Evolutionary conservation across 257 asterid species (phyloP), one percentile per base, ranked within the genome.

Genomic region (Solanum arcanum): DNA sequence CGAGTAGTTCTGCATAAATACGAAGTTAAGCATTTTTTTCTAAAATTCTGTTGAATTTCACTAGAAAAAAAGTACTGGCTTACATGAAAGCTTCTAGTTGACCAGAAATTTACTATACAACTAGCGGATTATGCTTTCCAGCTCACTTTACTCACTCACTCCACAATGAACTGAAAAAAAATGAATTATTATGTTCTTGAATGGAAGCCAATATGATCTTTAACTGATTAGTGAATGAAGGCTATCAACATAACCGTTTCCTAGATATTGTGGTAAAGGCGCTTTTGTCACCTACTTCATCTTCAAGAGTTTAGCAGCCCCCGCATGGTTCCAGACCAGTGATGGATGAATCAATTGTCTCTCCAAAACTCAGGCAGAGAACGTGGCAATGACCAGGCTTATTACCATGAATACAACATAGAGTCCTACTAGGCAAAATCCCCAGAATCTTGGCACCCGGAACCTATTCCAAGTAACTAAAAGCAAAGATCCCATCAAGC

Each of bases 361-460:
- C 72, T 60, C 66, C 66, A 62, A 87, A 78, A 85, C 83, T 90
- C 87, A 94, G 15, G 78, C 86, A 14, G 98, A 87, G 89, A 94
- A 93, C 62, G 77, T 90, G 18, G 98, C 99, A 86, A 96, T 92
- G 86, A 95, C 64, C 41, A 96, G 87, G 89, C 97, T 97, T 25
- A 92, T 90, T 56, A 86, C 81, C 91, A 96, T 93, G 93, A 97
- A 97, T 66, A 92, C 76, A 44, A 92, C 60, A 68, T 97, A 97
- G 75, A 97, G 95, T 74, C 92, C 97, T 14, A 97, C 99, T 84
- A 97, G 99, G 92, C 98, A 97, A 89, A 93, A 94, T 9, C 99
- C 99, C 99, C 99, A 97, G 91, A 94, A 97, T 85, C 97, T 93
- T 42, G 99, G 98, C 31, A 97, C 98, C 87, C 98, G 93, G 89